Evolutionary conservation across 148 eudicot species (phyloP).

Genomic region (Camellia japonica): DNA sequence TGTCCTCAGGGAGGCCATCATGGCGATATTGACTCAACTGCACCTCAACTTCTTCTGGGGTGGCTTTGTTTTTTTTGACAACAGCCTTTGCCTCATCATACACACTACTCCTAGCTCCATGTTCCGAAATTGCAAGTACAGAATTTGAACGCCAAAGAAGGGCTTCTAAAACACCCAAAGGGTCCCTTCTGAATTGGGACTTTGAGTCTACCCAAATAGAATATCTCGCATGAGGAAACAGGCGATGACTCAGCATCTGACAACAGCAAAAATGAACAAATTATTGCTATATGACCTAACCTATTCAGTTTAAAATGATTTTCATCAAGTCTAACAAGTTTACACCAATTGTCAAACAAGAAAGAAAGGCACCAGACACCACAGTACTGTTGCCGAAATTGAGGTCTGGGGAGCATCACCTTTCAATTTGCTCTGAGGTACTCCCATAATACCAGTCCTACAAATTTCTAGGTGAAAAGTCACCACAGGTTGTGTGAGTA

Average conservation of each 20-base stretch:
- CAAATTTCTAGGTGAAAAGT: background rate
- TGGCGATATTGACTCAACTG: slow-evolving; percentile 70
- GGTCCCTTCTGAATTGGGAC: slow-evolving; percentile 94
- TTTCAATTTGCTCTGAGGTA: background rate
- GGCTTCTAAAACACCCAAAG: slow-evolving; percentile 88
- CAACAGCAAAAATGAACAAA: background rate
- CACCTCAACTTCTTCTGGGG: slow-evolving; percentile 88
- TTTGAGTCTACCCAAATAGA: slow-evolving; percentile 98
- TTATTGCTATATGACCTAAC: background rate
- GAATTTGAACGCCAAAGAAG: slow-evolving; percentile 82
- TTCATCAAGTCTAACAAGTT: background rate
- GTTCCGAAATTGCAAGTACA: slow-evolving; percentile 88
- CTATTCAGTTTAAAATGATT: background rate
- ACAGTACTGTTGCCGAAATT: background rate
- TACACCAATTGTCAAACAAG: background rate
- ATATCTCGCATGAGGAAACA: slow-evolving; percentile 73
- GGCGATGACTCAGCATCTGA: slow-evolving; percentile 95
- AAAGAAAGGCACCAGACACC: slow-evolving; percentile 1
- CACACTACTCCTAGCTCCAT: slow-evolving; percentile 94
- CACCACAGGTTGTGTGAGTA: background rate
- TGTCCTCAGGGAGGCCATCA: slow-evolving; percentile 91
- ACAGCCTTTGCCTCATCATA: slow-evolving; percentile 97
- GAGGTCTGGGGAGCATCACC: background rate
- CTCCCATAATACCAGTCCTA: background rate
- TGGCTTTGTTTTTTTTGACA: slow-evolving; percentile 91